Evolutionary conservation across 164 flowering plant genomes (phyloP).

Genomic region (Chimonanthus salicifolius): DNA sequence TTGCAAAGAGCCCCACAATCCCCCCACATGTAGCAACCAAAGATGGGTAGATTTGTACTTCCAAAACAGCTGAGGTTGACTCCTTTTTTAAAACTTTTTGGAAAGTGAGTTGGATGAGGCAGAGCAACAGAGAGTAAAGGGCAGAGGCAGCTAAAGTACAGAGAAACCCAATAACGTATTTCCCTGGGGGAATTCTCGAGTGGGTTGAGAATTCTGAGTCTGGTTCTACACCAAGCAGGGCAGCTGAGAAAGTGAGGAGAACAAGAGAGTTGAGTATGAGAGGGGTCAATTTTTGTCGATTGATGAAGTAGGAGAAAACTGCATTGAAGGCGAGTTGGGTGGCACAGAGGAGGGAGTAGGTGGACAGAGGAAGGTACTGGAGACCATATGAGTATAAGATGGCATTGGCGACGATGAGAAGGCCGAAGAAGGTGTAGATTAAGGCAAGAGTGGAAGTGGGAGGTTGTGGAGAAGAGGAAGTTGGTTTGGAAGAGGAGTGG

Average conservation of each 20-base stretch:
- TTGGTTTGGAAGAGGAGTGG: background rate
- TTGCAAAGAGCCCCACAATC: no score
- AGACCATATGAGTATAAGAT: conserved; percentile 24
- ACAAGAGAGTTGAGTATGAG: background rate
- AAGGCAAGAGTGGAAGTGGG: background rate
- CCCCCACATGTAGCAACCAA: no score
- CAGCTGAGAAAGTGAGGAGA: conserved; percentile 14
- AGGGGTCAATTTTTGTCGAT: background rate
- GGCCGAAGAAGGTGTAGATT: conserved; percentile 12
- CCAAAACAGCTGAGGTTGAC: no score
- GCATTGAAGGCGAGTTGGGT: conserved; percentile 4
- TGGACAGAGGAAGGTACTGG: conserved; percentile 22
- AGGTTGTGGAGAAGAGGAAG: background rate
- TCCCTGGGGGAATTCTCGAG: background rate
- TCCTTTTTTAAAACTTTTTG: no score
- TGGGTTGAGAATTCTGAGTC: conserved; percentile 9
- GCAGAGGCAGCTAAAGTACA: conserved; percentile 30
- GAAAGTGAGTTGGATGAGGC: conserved; percentile 22
- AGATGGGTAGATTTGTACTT: no score
- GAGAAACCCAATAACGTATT: conserved; percentile 17
- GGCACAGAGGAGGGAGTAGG: conserved; percentile 21
- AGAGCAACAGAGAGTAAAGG: conserved; percentile 17
- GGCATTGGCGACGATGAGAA: conserved; percentile 14
- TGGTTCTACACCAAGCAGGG: conserved; percentile 15
- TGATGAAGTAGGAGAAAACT: conserved; percentile 23